Evolutionary conservation across 768 basidiomycete species (phyloP), one percentile per base, ranked within the genome.

Genomic region (Daedaleopsis nitida): DNA sequence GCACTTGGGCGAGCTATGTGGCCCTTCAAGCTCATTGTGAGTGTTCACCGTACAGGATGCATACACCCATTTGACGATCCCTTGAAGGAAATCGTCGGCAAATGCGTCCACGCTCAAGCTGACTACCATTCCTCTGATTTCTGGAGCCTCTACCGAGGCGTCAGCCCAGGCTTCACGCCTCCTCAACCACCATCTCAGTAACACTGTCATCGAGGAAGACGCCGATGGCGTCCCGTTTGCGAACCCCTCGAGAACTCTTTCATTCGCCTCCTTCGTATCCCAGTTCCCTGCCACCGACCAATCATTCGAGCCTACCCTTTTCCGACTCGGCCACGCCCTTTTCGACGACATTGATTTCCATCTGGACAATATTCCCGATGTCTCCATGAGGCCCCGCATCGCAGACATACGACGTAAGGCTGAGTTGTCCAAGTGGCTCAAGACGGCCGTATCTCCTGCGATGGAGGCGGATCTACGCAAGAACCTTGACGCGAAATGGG

Each of bases 301-400:
- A 8, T 85, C 89, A 0, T 84, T 84, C 64, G 89, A 94, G 67
- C 91, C 94, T 0, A 81, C 81, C 9, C 73, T 98, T 39, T 98
- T 95, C 78, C 87, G 90, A n/a, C 85, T 98, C 1, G 95, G 92
- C 3, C 83, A 83, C 19, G 92, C 92, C 1, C 78, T 99, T 0
- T 99, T 98, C 69, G 97, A 98, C 74, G 82, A 83, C 19, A 82
- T 96, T 51, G 83, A 90, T 63, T 82, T 92, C 34, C 78, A 78
- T 16, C 76, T 96, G 0, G 81, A 78, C 21, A 75, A 75, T 21
- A 75, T 79, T 8, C 79, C 86, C 44, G 80, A 85, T 2, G 81
- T 81, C 9, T 87, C 91, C 57, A 78, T 91, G 43, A 81, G 84
- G 23, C 81, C 86, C 65, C 84, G 86, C 14, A 76, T 92, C 27